Conservation (phyloP, 1,139 yeast species). For the Pichia sp. region DNA sequence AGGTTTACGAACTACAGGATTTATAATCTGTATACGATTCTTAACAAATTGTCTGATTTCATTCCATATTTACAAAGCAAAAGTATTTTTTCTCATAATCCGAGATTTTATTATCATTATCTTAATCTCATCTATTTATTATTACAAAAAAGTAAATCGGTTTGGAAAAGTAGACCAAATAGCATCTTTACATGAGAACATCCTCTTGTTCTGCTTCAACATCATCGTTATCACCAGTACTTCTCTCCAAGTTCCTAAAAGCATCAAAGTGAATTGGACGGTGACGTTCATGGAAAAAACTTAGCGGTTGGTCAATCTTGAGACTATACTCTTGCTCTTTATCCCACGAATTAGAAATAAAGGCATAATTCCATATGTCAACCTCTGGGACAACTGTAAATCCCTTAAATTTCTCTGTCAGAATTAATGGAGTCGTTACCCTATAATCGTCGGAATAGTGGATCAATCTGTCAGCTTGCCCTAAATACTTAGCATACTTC, state of each 20-base stretch:
- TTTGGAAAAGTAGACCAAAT: too few species aligned
- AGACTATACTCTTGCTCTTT: slow-evolving; percentile 55
- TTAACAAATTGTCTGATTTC: too few species aligned
- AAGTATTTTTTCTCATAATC: too few species aligned
- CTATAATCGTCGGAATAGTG: slow-evolving; percentile 58
- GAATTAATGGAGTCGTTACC: slow-evolving; percentile 59
- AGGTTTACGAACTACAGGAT: slow-evolving; percentile 34
- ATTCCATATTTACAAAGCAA: too few species aligned
- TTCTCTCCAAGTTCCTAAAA: slow-evolving; percentile 58
- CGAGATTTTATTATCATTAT: too few species aligned
- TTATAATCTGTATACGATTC: neutral
- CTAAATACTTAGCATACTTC: slow-evolving; percentile 51
- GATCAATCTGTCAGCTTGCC: slow-evolving; percentile 23
- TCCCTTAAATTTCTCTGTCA: slow-evolving; percentile 76
- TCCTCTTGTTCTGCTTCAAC: slow-evolving; percentile 72
- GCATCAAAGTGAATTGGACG: slow-evolving; percentile 83
- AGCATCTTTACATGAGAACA: slow-evolving; percentile 14
- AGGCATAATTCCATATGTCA: slow-evolving; percentile 85
- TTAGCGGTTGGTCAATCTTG: slow-evolving; percentile 73
- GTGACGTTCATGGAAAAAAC: slow-evolving; percentile 81
- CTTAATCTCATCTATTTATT: too few species aligned
- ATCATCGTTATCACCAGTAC: slow-evolving; percentile 22
- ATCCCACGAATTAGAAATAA: slow-evolving; percentile 82
- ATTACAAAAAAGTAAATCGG: too few species aligned
- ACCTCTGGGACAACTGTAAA: slow-evolving; percentile 83